Evolutionary conservation across 345 rosid genomes (phyloP), one percentile per base, ranked within the genome.

Genomic region (Orychophragmus violaceus): DNA sequence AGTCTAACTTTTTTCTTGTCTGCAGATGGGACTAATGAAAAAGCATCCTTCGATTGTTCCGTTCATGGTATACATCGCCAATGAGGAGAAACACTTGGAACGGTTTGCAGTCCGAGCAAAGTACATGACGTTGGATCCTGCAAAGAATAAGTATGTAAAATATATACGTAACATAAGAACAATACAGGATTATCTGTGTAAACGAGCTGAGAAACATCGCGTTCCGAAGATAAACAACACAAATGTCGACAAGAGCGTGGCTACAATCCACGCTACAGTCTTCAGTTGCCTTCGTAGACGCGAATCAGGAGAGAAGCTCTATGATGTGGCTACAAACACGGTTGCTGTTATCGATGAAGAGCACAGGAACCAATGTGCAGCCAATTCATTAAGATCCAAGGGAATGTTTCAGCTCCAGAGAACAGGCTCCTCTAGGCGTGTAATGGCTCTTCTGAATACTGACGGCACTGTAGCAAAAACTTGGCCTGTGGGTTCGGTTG

Each of bases 21-120:
- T 78, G 66, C 74, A 95, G 99, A 91, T 95, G 99, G 99, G 99
- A 56, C 94, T 95, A 61, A 95, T 91, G 98, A 95, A 89, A 80
- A 89, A 91, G 76, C 99, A 95, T 70, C 98, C 99, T 64, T 95
- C 99, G 19, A 87, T 95, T 44, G 78, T 91, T 77, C 99, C 99
- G 19, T 91, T 95, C 78, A 95, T 95, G 99, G 84, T 95, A 67
- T 87, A 95, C 79, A 95, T 95, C 9, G 52, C 96, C 14, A 95
- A 83, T 58, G 99, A 91, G 79, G 97, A 89, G 69, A 95, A 95
- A 74, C 99, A 95, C 81, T 74, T 95, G 81, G 99, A 95, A 65
- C 82, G 99, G 52, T 95, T 95, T 76, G 99, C 99, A 2, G 99
- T 95, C 23, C 95, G 99, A 55, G 99, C 99, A 30, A 95, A 95